These are phyloP conservation scores for Ustilago hordei DNA, from an alignment of 1,284 basidiomycete genomes.

Conservation along the genomic window DNA sequence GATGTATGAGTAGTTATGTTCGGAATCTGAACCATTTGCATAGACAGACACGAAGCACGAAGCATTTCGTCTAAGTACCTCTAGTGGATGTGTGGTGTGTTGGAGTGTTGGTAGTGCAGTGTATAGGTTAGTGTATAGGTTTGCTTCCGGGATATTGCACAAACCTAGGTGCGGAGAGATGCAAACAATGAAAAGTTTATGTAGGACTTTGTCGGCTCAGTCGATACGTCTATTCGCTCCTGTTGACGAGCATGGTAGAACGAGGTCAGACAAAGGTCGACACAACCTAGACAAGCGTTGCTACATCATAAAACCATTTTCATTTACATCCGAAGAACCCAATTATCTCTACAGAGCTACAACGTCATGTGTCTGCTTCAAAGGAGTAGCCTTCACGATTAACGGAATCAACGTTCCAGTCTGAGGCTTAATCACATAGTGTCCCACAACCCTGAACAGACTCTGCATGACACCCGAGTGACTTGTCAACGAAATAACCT, in stretches of 20 bases:
- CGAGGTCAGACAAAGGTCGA: too few species aligned
- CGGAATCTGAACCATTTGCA: not conserved
- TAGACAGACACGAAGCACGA: too few species aligned
- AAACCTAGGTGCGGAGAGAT: too few species aligned
- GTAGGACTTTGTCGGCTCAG: too few species aligned
- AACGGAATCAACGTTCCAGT: slow-evolving; percentile 53
- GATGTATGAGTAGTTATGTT: not conserved
- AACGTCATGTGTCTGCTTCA: slow-evolving; percentile 6
- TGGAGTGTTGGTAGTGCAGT: too few species aligned
- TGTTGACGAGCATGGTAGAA: too few species aligned
- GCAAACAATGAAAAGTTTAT: too few species aligned
- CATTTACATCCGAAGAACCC: not conserved
- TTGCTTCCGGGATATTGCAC: too few species aligned
- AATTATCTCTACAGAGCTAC: not conserved
- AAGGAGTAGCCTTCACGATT: slow-evolving; percentile 53
- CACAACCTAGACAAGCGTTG: not conserved
- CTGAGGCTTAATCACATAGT: slow-evolving; percentile 39
- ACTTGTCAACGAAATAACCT: slow-evolving; percentile 43
- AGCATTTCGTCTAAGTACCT: too few species aligned
- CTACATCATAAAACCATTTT: not conserved
- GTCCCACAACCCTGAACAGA: slow-evolving; percentile 34
- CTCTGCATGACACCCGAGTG: slow-evolving; percentile 59
- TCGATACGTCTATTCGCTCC: too few species aligned
- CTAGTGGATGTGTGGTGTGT: too few species aligned
- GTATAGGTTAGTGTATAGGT: too few species aligned